Conservation (phyloP, 176 grass and related monocot genomes). For the Avena eriantha region DNA sequence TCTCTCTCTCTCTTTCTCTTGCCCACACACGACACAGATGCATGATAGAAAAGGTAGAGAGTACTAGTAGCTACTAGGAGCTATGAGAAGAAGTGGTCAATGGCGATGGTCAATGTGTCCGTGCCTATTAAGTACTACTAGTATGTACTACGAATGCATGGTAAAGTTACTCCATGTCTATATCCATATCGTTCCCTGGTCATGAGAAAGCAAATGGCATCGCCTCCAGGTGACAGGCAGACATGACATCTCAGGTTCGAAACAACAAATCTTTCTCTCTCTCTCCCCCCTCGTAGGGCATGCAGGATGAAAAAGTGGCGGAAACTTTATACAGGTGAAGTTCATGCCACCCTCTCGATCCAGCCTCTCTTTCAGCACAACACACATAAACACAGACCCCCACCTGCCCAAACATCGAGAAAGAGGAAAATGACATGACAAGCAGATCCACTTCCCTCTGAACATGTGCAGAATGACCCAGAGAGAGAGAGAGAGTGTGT, state of each 20-base stretch:
- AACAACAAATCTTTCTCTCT: conserved; percentile 29
- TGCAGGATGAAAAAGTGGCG: conserved; percentile 4
- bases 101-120: background rate
- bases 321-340: conserved; percentile 61
- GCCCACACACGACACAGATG: background rate
- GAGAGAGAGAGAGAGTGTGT: conserved; percentile 29
- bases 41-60: background rate
- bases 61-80: background rate
- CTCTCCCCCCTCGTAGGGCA: conserved; percentile 2
- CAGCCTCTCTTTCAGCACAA: conserved; percentile 49
- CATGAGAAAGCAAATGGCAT: conserved; percentile 19
- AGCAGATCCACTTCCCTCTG: conserved; percentile 66
- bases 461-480: conserved; percentile 41
- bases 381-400: conserved; percentile 26
- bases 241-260: conserved; percentile 48
- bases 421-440: conserved; percentile 77
- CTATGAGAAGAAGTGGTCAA: conserved; percentile 1
- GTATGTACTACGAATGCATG: background rate
- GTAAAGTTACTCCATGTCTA: conserved; percentile 47
- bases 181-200: conserved; percentile 35
- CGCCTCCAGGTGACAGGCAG: conserved; percentile 34
- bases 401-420: conserved; percentile 65
- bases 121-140: background rate
- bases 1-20: background rate
- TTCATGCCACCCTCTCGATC: conserved; percentile 49